These are phyloP conservation scores for Penicillium verhagenii DNA, from an alignment of 495 filamentous ascomycete genomes.

Conservation along the genomic window DNA sequence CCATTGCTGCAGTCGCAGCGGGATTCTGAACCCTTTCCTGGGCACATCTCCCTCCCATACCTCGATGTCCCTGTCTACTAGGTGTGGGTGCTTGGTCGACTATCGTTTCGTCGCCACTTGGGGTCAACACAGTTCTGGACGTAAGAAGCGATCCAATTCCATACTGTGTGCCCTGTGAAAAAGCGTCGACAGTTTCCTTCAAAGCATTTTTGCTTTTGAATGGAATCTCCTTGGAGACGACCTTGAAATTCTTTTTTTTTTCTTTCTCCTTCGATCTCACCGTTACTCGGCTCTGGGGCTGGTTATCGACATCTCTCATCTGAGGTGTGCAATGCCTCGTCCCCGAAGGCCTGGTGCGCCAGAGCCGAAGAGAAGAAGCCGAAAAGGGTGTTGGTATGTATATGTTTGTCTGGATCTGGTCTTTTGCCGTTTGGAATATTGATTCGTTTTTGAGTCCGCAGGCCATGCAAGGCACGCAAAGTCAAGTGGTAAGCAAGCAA, in stretches of 20 bases:
- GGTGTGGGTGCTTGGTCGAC: constrained; percentile 42
- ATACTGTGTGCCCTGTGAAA: constrained; percentile 18
- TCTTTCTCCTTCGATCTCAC: background rate
- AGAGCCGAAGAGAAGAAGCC: constrained; percentile 69
- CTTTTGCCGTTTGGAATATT: background rate
- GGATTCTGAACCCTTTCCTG: constrained; percentile 9
- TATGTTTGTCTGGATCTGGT: background rate
- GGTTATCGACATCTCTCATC: background rate
- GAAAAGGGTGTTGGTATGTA: constrained; percentile 83
- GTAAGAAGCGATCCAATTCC: constrained; percentile 27
- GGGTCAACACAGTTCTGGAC: constrained; percentile 34
- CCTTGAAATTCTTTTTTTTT: background rate
- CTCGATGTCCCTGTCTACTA: constrained; percentile 45
- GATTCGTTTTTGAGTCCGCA: constrained; percentile 20
- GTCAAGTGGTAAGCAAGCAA: constrained; percentile 65
- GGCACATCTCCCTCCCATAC: constrained; percentile 36
- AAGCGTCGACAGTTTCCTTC: background rate
- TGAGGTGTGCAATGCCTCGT: constrained; percentile 58
- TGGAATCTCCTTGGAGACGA: background rate
- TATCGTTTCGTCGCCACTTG: constrained; percentile 45
- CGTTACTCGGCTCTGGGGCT: background rate
- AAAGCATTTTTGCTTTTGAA: background rate
- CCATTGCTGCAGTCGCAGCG: constrained; percentile 18
- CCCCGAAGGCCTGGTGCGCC: constrained; percentile 64
- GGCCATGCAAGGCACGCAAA: constrained; percentile 83